Evolutionary conservation across 2,329 filamentous ascomycete genomes (phyloP).

Genomic region (Beauveria asiatica): DNA sequence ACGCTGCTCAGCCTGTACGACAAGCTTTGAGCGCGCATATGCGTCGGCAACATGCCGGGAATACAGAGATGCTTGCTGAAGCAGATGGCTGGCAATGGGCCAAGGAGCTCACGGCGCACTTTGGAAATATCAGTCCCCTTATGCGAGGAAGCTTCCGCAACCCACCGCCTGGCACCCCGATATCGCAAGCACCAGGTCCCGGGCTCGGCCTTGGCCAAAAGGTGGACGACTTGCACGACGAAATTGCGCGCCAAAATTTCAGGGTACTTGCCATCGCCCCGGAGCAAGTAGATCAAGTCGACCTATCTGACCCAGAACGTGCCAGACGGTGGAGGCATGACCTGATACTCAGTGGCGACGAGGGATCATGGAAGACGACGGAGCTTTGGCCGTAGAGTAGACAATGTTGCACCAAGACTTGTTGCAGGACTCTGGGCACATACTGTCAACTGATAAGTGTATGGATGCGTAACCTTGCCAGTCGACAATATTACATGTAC

Average conservation of each 20-base stretch:
- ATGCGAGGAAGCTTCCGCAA: slow-evolving; percentile 74
- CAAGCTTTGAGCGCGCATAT: slow-evolving; percentile 54
- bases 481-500: background rate
- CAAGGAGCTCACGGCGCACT: slow-evolving; percentile 74
- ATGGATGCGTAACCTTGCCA: background rate
- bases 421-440: background rate
- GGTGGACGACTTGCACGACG: slow-evolving; percentile 63
- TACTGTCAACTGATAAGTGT: background rate
- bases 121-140: slow-evolving; percentile 75
- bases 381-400: slow-evolving; percentile 57
- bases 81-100: slow-evolving; percentile 60
- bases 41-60: slow-evolving; percentile 29
- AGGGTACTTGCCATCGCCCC: slow-evolving; percentile 75
- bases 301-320: slow-evolving; percentile 58
- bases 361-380: slow-evolving; percentile 53
- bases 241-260: slow-evolving; percentile 65
- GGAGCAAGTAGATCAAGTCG: slow-evolving; percentile 65
- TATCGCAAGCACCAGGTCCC: slow-evolving; percentile 39
- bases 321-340: slow-evolving; percentile 60
- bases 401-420: background rate
- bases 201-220: slow-evolving; percentile 48
- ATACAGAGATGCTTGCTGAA: slow-evolving; percentile 2
- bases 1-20: slow-evolving; percentile 40
- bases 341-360: slow-evolving; percentile 36
- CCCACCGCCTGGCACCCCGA: slow-evolving; percentile 56